Percentiles rank a stretch among this genome's conserved stretches.
Conservation (phyloP, 495 filamentous ascomycete genomes). For the Monascus purpureus region DNA sequence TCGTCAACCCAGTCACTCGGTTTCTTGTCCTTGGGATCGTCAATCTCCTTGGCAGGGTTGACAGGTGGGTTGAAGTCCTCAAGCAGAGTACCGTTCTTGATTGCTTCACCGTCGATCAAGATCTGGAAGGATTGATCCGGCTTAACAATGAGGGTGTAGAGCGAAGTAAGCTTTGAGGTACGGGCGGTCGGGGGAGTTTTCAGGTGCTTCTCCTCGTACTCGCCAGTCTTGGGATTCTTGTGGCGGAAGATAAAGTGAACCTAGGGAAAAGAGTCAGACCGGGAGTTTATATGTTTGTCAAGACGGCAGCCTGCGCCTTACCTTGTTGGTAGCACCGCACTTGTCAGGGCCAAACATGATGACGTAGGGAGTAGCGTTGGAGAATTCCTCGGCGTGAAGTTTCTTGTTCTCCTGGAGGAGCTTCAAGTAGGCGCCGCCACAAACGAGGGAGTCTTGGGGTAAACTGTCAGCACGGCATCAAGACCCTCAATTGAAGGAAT, state of each 20-base stretch:
- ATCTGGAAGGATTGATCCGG: conserved; percentile 92
- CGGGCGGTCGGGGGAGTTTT: conserved; percentile 68
- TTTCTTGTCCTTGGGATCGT: conserved; percentile 91
- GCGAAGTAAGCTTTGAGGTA: conserved; percentile 77
- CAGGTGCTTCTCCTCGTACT: conserved; percentile 99
- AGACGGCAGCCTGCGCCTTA: too few species aligned
- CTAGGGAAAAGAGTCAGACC: conserved; percentile 19
- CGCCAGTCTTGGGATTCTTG: conserved; percentile 99
- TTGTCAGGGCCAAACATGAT: conserved; percentile 99
- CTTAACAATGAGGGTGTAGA: conserved; percentile 93
- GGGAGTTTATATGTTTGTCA: too few species aligned
- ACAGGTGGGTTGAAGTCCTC: conserved; percentile 89
- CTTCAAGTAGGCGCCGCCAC: conserved; percentile 99
- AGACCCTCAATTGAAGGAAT: neutral
- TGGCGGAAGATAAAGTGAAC: conserved; percentile 99
- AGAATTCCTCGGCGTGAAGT: conserved; percentile 95
- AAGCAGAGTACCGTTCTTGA: conserved; percentile 80
- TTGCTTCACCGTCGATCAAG: conserved; percentile 70
- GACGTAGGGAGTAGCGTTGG: conserved; percentile 91
- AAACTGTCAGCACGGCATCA: conserved; percentile 6
- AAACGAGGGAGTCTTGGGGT: conserved; percentile 72
- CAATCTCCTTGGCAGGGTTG: conserved; percentile 93
- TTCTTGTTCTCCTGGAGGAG: conserved; percentile 95
- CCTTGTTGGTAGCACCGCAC: conserved; percentile 98
- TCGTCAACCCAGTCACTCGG: conserved; percentile 94